A percentile compares a stretch with the other conserved stretches of the same genome.
Evolutionary conservation across 2,329 filamentous ascomycete species (phyloP).

Genomic region (Dactylellina cionopaga): DNA sequence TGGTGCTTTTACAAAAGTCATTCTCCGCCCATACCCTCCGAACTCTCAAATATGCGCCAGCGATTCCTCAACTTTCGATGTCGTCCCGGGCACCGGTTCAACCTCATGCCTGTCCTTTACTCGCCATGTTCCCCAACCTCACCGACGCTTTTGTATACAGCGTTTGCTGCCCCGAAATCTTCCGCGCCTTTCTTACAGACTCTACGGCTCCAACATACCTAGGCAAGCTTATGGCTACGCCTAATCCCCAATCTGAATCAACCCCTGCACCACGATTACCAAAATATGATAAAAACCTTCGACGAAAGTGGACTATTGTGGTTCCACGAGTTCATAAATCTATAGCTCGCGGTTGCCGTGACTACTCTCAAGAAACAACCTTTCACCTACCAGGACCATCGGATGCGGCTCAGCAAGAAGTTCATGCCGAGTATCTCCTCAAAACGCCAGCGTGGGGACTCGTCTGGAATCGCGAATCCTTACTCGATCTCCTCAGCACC

Average conservation of each 20-base stretch:
- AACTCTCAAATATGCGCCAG: slow-evolving; percentile 47
- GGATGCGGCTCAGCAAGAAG: slow-evolving; percentile 42
- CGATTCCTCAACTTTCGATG: slow-evolving; percentile 51
- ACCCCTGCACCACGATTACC: slow-evolving; percentile 2
- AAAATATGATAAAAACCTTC: slow-evolving; percentile 32
- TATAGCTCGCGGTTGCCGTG: slow-evolving; percentile 43
- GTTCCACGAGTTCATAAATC: slow-evolving; percentile 49
- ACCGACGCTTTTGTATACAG: slow-evolving; percentile 47
- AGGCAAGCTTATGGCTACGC: slow-evolving; percentile 36
- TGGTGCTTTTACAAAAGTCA: slow-evolving; percentile 49
- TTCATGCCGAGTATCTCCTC: slow-evolving; percentile 49
- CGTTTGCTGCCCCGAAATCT: slow-evolving; percentile 50
- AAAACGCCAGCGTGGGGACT: slow-evolving; percentile 49
- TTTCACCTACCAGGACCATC: slow-evolving; percentile 33
- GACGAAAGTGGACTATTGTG: slow-evolving; percentile 47
- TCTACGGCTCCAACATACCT: slow-evolving; percentile 35
- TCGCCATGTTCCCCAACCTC: slow-evolving; percentile 48
- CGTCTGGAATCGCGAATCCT: slow-evolving; percentile 45
- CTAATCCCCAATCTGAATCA: slow-evolving; percentile 10
- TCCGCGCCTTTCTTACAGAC: slow-evolving; percentile 40
- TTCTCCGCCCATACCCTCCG: slow-evolving; percentile 48
- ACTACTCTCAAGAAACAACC: slow-evolving; percentile 40
- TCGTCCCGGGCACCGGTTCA: slow-evolving; percentile 30
- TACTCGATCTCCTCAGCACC: slow-evolving; percentile 29
- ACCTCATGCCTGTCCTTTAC: slow-evolving; percentile 46